Evolutionary conservation across 2,329 filamentous ascomycete species (phyloP).

Genomic region (Sordariomycetes sp.): DNA sequence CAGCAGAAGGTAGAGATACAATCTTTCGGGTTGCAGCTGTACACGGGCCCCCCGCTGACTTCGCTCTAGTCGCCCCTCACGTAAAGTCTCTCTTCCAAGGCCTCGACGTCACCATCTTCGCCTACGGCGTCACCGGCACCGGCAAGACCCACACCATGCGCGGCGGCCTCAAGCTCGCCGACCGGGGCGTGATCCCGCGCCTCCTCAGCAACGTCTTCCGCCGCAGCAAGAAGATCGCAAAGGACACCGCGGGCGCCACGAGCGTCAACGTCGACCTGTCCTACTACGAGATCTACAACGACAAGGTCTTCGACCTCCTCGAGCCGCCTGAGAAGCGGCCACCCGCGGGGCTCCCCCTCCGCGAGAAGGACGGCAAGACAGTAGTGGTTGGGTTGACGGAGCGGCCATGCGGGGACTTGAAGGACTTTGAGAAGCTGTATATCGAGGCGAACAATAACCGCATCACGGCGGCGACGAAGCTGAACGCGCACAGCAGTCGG

Average conservation of each 20-base stretch:
- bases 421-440: constrained; percentile 82
- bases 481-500: constrained; percentile 81
- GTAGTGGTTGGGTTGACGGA: constrained; percentile 79
- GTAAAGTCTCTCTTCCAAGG: constrained; percentile 87
- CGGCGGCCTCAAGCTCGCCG: constrained; percentile 72
- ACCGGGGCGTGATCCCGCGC: constrained; percentile 78
- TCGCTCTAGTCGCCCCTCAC: constrained; percentile 60
- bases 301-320: constrained; percentile 86
- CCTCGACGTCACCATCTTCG: constrained; percentile 79
- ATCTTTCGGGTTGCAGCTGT: not conserved
- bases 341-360: constrained; percentile 63
- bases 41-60: not conserved
- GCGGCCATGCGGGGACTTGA: constrained; percentile 67
- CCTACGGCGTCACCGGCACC: constrained; percentile 98
- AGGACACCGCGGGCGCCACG: constrained; percentile 60
- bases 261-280: constrained; percentile 64
- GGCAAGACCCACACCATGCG: constrained; percentile 97
- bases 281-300: constrained; percentile 96
- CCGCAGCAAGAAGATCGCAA: constrained; percentile 70
- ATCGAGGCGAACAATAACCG: constrained; percentile 87
- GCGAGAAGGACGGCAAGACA: constrained; percentile 78
- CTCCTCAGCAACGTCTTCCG: constrained; percentile 78
- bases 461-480: constrained; percentile 79
- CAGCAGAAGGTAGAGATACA: constrained; percentile 59
- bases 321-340: constrained; percentile 80